These are phyloP conservation scores for Pseudofabraea citricarpa DNA, from an alignment of 2,329 filamentous ascomycete genomes.

Conservation along the genomic window DNA sequence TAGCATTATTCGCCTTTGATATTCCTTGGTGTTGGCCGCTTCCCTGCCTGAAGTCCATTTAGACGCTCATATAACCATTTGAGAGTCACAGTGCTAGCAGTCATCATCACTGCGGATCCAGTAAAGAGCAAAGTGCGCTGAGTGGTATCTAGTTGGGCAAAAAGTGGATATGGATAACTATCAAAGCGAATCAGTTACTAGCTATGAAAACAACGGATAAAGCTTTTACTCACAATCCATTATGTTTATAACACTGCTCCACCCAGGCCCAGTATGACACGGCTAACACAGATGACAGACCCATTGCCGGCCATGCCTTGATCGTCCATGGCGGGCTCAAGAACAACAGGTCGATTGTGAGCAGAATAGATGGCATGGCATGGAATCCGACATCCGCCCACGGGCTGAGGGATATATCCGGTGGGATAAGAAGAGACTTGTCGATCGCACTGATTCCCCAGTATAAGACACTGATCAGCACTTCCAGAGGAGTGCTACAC, in stretches of 20 bases:
- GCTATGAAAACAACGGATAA: background rate
- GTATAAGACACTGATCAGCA: slow-evolving; percentile 67
- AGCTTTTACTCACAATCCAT: slow-evolving; percentile 50
- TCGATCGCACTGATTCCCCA: slow-evolving; percentile 62
- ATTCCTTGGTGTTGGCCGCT: slow-evolving; percentile 18
- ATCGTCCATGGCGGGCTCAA: slow-evolving; percentile 71
- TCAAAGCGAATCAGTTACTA: background rate
- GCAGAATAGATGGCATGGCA: slow-evolving; percentile 58
- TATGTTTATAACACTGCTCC: slow-evolving; percentile 63
- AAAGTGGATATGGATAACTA: slow-evolving; percentile 85
- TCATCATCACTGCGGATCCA: slow-evolving; percentile 67
- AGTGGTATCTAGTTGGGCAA: slow-evolving; percentile 59
- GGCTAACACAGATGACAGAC: slow-evolving; percentile 52
- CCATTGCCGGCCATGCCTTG: slow-evolving; percentile 52
- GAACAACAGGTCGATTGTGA: slow-evolving; percentile 61
- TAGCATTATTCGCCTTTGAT: too few species aligned
- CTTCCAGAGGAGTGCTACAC: slow-evolving; percentile 63
- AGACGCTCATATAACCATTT: slow-evolving; percentile 65
- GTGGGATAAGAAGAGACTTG: slow-evolving; percentile 43
- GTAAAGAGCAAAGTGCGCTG: slow-evolving; percentile 67
- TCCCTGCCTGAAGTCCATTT: slow-evolving; percentile 50
- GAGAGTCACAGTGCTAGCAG: slow-evolving; percentile 60
- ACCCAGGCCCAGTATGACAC: slow-evolving; percentile 75
- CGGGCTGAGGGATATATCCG: slow-evolving; percentile 50
- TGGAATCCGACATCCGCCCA: slow-evolving; percentile 61